Base-by-base conservation (phyloP, 352 stramenopile genomes). In the Plasmopara halstedii region DNA sequence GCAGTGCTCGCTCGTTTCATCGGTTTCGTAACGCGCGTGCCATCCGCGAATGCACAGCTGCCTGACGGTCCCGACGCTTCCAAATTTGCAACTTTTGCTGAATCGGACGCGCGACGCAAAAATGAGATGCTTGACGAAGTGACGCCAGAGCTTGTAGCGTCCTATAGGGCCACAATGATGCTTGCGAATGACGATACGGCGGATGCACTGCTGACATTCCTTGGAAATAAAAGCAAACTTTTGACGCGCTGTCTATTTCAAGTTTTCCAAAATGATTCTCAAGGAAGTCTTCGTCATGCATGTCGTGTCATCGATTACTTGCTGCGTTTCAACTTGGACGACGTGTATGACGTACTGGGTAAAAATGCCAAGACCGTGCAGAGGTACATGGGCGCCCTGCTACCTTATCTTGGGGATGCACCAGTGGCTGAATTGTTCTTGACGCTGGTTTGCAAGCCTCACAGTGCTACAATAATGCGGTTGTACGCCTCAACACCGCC, bases 261-360 rank as follows among this genome's bases (percentile, higher is more conserved):
- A 27, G 77, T 87, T 8, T 90, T 93, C 56, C 64, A 90, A 42
- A 40, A 55, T 1, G 69, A 87, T 42, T 58, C 83, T 8, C 52
- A 56, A 7, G 86, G 84, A 18, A 88, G 90, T 43, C 61, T 96
- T 51, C 82, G 83, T 33, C 86, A 96, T 56, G 85, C 70, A 22
- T 95, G 86, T 51, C 73, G 85, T 17, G 73, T 96, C 21, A 68
- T 96, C 34, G 86, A 96, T 55, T 71, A 88, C 36, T 37, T 96
- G 21, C 60, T 95, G 45, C 76, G 83, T 14, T 83, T 85, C 26
- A 82, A 94, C 41, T 55, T 93, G 35, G 77, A 96, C 56, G 77
- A 95, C 54, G 80, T 96, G 21, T 90, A 95, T 54, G 75, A 94
- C 3, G 74, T 91, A 2, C 41, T 96, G 22, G 83, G 80, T 25